Conservation (phyloP, 768 basidiomycete species). For the Fomitopsis pulvina region DNA sequence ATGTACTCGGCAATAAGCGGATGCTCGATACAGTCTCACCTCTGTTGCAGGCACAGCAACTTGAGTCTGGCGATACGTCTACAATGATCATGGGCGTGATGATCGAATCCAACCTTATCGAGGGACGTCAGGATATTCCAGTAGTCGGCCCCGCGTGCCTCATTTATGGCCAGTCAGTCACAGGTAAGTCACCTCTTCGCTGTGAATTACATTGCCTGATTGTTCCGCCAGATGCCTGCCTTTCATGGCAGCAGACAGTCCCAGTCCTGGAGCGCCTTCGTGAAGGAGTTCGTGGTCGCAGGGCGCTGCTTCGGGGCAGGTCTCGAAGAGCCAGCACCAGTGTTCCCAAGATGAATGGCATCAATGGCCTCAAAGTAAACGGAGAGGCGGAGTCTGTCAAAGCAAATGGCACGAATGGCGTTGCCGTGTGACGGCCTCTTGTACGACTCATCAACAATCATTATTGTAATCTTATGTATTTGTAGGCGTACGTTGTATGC, state of each 20-base stretch:
- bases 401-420: slow-evolving; percentile 1
- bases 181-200: slow-evolving; percentile 57
- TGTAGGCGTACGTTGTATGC: no score
- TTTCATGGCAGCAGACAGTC: slow-evolving; percentile 86
- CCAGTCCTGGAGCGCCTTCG: slow-evolving; percentile 77
- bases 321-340: slow-evolving; percentile 17
- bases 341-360: slow-evolving; percentile 13
- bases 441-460: background rate
- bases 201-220: background rate
- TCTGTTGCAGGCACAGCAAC: slow-evolving; percentile 54
- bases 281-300: slow-evolving; percentile 78
- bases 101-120: slow-evolving; percentile 89
- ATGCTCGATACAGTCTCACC: background rate
- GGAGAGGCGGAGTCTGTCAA: background rate
- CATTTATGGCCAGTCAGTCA: slow-evolving; percentile 81
- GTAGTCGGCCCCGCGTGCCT: slow-evolving; percentile 62
- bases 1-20: slow-evolving; percentile 22
- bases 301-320: slow-evolving; percentile 37
- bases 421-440: background rate
- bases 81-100: slow-evolving; percentile 84
- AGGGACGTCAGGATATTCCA: slow-evolving; percentile 84
- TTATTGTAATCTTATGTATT: background rate
- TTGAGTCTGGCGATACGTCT: slow-evolving; percentile 66
- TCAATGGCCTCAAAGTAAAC: slow-evolving; percentile 10
- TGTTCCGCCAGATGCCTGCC: slow-evolving; percentile 26